These are phyloP conservation scores for Verticillium klebahnii DNA, from an alignment of 2,329 filamentous ascomycete genomes.

Conservation along the genomic window DNA sequence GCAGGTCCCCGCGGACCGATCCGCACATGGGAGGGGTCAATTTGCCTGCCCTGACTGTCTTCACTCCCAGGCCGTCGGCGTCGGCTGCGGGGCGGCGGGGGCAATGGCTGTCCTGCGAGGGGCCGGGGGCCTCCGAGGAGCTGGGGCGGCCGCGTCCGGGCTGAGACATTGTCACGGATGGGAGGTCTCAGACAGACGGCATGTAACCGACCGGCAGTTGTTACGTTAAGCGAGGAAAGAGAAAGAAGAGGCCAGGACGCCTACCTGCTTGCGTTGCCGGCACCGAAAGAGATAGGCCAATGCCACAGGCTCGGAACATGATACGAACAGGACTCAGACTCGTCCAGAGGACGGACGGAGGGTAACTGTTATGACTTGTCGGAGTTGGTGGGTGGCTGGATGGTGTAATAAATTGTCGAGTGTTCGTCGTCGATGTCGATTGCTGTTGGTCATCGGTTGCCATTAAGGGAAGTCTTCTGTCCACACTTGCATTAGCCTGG, in stretches of 20 bases:
- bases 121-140: neutral
- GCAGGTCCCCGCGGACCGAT: neutral
- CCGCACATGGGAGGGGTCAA: neutral
- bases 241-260: neutral
- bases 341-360: neutral
- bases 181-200: slow-evolving; percentile 3
- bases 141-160: neutral
- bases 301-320: neutral
- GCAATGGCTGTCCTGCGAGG: neutral
- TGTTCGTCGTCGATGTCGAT: neutral
- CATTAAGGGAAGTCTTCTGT: neutral
- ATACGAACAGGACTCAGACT: neutral
- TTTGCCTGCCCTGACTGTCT: neutral
- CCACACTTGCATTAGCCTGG: neutral
- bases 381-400: neutral
- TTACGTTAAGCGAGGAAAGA: slow-evolving; percentile 3
- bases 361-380: neutral
- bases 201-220: slow-evolving; percentile 1
- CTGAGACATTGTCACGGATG: slow-evolving; percentile 1
- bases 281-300: neutral
- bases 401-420: neutral
- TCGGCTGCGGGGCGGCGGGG: neutral
- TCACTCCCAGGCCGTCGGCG: neutral
- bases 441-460: neutral
- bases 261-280: neutral